Evolutionary conservation across 2,329 filamentous ascomycete species (phyloP).

Genomic region (Trichophyton verrucosum): DNA sequence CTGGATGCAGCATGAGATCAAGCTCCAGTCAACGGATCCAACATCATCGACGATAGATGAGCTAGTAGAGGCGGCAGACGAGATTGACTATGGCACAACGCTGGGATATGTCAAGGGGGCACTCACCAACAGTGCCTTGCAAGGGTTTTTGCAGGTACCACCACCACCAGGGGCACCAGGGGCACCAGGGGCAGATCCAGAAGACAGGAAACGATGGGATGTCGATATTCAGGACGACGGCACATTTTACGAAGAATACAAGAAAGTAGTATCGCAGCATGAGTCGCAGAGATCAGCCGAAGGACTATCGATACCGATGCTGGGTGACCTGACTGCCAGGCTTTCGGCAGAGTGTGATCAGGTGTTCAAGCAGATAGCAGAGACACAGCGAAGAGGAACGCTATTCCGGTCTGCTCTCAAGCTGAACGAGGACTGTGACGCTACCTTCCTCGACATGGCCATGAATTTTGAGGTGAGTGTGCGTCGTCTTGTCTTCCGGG

Average conservation of each 20-base stretch:
- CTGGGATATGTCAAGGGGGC: slow-evolving; percentile 65
- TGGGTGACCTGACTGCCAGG: slow-evolving; percentile 52
- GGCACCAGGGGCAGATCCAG: slow-evolving; percentile 23
- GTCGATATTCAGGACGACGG: slow-evolving; percentile 24
- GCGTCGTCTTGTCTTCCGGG: background rate
- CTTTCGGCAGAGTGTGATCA: slow-evolving; percentile 46
- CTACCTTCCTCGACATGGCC: slow-evolving; percentile 41
- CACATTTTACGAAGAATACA: slow-evolving; percentile 36
- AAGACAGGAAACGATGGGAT: slow-evolving; percentile 32
- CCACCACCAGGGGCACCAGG: slow-evolving; percentile 7
- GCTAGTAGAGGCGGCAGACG: slow-evolving; percentile 61
- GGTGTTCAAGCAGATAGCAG: slow-evolving; percentile 56
- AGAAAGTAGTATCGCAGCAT: slow-evolving; percentile 40
- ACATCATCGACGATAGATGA: slow-evolving; percentile 52
- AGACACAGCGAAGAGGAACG: slow-evolving; percentile 56
- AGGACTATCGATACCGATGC: slow-evolving; percentile 43
- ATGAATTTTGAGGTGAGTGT: slow-evolving; percentile 42
- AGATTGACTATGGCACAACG: slow-evolving; percentile 59
- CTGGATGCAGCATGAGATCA: slow-evolving; percentile 77
- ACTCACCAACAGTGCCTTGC: slow-evolving; percentile 53
- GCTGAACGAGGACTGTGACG: slow-evolving; percentile 32
- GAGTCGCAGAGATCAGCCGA: slow-evolving; percentile 37
- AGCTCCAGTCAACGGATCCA: slow-evolving; percentile 56
- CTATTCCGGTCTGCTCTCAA: slow-evolving; percentile 48
- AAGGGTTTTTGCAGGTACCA: slow-evolving; percentile 40